phyloP scores from a whole-genome alignment of 305 asterid species.

The Fraxinus platypoda region DNA sequence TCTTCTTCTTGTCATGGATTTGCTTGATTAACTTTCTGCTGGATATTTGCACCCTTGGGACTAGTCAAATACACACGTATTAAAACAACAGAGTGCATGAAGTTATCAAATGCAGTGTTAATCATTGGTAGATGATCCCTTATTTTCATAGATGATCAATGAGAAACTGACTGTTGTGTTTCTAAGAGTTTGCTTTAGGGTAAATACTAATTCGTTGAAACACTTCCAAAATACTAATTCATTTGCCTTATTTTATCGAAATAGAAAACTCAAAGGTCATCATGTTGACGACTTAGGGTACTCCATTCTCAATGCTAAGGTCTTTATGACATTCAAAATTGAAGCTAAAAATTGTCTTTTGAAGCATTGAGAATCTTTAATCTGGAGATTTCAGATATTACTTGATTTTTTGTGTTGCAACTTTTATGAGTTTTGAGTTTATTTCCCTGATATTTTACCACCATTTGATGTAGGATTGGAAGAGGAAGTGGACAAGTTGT shows the following conservation, averaged over 20 bases:
- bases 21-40: not conserved
- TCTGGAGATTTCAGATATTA: not conserved
- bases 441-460: not conserved
- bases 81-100: not conserved
- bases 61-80: not conserved
- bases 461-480: constrained; percentile 60
- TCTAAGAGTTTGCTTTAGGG: not conserved
- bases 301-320: not conserved
- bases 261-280: not conserved
- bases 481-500: constrained; percentile 95
- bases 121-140: not conserved
- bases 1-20: not conserved
- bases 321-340: not conserved
- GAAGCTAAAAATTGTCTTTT: not conserved
- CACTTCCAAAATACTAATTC: not conserved
- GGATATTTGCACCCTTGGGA: not conserved
- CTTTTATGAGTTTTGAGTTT: not conserved
- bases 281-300: not conserved
- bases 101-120: not conserved
- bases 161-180: not conserved
- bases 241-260: not conserved
- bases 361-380: not conserved
- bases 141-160: not conserved
- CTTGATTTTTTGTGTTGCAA: not conserved
- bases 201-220: not conserved